phyloP scores from a whole-genome alignment of 1,284 basidiomycete species.

The Pyrrhoderma lamaoense region DNA sequence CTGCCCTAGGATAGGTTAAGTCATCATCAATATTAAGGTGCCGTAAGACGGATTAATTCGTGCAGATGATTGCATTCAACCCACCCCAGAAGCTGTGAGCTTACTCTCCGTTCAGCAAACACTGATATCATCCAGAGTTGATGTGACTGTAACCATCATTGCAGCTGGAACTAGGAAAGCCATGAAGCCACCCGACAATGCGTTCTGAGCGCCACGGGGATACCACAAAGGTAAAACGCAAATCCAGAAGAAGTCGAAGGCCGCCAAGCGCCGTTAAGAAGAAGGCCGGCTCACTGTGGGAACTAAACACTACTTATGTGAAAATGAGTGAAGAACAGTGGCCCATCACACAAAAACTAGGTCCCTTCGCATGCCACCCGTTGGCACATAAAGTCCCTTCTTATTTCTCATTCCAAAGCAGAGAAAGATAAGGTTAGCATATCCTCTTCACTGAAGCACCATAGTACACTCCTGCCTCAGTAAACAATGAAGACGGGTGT shows the following conservation, averaged over 20 bases:
- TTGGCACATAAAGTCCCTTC: no score
- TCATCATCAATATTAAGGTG: neutral
- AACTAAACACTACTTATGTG: neutral
- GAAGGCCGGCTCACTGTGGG: slow-evolving; percentile 5
- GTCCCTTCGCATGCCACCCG: no score
- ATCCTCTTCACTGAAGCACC: no score
- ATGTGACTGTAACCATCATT: no score
- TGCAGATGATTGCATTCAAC: neutral
- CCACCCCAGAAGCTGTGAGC: neutral
- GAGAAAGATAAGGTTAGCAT: neutral
- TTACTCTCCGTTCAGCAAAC: neutral
- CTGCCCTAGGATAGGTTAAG: slow-evolving; percentile 6
- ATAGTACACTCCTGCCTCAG: no score
- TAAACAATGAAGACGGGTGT: no score
- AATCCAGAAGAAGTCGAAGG: slow-evolving; percentile 3
- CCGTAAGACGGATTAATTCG: neutral
- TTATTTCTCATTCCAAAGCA: neutral
- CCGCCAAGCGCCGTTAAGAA: slow-evolving; percentile 6
- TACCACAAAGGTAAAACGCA: slow-evolving; percentile 16
- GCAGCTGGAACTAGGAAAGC: no score
- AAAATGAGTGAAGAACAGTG: slow-evolving; percentile 1
- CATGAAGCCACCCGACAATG: neutral
- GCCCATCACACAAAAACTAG: no score
- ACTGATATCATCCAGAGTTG: no score
- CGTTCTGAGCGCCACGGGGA: slow-evolving; percentile 3